A percentile compares a stretch with the other conserved stretches of the same genome.
Conservation (phyloP, 2,329 filamentous ascomycete species). For the Pseudogymnoascus sp. region DNA sequence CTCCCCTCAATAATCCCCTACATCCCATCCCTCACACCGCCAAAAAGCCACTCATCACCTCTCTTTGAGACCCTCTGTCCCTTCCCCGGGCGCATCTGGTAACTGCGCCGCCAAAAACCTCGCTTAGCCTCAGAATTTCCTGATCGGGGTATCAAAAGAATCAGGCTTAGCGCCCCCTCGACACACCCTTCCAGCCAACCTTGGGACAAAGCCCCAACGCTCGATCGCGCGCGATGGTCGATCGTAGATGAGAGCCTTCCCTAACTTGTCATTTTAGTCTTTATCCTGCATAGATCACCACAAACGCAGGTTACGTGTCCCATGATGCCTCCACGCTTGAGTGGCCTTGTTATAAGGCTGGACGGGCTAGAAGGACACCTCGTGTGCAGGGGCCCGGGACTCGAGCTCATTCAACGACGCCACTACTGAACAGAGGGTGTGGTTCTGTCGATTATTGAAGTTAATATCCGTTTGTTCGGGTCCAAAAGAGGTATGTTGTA, state of each 20-base stretch:
- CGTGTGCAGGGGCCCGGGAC: neutral
- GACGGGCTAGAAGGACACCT: neutral
- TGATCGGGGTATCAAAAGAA: conserved; percentile 11
- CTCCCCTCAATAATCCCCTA: neutral
- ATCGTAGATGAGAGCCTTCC: neutral
- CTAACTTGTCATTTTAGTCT: neutral
- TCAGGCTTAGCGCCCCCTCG: conserved; percentile 1
- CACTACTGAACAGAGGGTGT: neutral
- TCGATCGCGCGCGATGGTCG: neutral
- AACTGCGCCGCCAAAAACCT: neutral
- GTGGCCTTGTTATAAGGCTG: neutral
- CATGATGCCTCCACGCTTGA: neutral
- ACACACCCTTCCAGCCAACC: neutral
- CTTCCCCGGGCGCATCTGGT: neutral
- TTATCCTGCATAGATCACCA: neutral
- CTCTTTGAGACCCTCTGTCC: neutral
- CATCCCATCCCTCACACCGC: neutral
- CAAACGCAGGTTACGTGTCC: neutral
- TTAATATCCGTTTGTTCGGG: neutral
- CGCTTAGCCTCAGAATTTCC: conserved; percentile 7
- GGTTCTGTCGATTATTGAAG: neutral
- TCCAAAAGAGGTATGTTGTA: neutral
- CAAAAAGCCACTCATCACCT: neutral
- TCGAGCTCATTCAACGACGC: neutral
- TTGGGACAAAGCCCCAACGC: neutral